Evolutionary conservation across 768 basidiomycete genomes (phyloP).

Genomic region (Tremella yokohamensis): DNA sequence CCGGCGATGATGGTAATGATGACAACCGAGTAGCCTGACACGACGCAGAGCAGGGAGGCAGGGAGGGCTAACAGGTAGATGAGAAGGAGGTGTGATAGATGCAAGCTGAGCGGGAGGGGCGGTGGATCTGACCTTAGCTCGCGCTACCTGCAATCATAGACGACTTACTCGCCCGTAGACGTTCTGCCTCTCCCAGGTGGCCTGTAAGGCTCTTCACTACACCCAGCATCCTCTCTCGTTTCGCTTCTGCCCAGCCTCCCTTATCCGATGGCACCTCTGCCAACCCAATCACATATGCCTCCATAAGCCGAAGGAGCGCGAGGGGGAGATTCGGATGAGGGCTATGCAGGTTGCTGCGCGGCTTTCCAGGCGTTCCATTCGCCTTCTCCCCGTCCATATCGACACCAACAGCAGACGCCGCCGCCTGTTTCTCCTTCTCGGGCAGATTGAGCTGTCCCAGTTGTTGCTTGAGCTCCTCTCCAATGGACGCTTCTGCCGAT

Average conservation of each 20-base stretch:
- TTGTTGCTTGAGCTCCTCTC: constrained; percentile 34
- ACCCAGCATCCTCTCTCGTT: constrained; percentile 39
- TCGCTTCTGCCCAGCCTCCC: constrained; percentile 45
- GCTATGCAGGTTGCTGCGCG: constrained; percentile 27
- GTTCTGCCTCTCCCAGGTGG: constrained; percentile 43
- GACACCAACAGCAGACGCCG: background rate
- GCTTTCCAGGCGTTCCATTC: constrained; percentile 3
- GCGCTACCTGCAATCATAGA: background rate
- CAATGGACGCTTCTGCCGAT: constrained; percentile 5
- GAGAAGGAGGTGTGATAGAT: constrained; percentile 43
- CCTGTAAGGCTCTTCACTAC: constrained; percentile 34
- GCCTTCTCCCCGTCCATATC: background rate
- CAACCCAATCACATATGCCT: constrained; percentile 44
- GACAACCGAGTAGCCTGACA: constrained; percentile 30
- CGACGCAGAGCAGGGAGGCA: constrained; percentile 38
- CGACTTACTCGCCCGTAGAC: constrained; percentile 40
- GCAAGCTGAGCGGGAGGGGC: constrained; percentile 45
- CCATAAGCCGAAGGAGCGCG: constrained; percentile 42
- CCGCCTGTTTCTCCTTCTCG: constrained; percentile 9
- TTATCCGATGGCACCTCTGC: constrained; percentile 16
- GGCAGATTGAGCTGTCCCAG: constrained; percentile 37
- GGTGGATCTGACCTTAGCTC: constrained; percentile 36
- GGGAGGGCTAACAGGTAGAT: constrained; percentile 49
- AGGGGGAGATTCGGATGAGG: constrained; percentile 47
- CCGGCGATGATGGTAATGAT: constrained; percentile 43